These are phyloP conservation scores for Anthostomella pinea DNA, from an alignment of 2,329 filamentous ascomycete genomes.

Conservation along the genomic window DNA sequence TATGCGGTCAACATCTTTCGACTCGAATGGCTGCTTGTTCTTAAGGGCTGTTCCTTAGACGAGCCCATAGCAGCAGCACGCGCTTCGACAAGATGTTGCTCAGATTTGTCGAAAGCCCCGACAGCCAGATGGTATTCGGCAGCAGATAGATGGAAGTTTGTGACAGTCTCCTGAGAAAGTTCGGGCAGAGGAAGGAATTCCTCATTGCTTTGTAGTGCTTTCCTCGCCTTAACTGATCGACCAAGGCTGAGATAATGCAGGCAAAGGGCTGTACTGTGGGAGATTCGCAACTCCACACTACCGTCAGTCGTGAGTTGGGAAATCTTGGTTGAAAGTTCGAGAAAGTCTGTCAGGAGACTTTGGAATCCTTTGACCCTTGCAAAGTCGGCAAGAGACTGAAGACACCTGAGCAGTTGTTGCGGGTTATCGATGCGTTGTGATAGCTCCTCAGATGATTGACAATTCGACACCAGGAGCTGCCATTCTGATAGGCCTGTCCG, in stretches of 20 bases:
- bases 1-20: slow-evolving; percentile 55
- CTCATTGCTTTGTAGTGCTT: slow-evolving; percentile 57
- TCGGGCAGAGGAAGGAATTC: slow-evolving; percentile 42
- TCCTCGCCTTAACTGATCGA: slow-evolving; percentile 47
- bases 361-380: slow-evolving; percentile 50
- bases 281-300: slow-evolving; percentile 39
- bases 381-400: slow-evolving; percentile 51
- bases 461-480: slow-evolving; percentile 40
- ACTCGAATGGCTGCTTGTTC: slow-evolving; percentile 37
- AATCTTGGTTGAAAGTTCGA: slow-evolving; percentile 45
- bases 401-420: slow-evolving; percentile 45
- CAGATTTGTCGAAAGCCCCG: slow-evolving; percentile 62
- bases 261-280: slow-evolving; percentile 47
- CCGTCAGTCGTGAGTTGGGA: slow-evolving; percentile 35
- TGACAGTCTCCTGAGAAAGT: slow-evolving; percentile 40
- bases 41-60: slow-evolving; percentile 22
- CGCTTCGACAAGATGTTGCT: slow-evolving; percentile 39
- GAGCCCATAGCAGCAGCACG: slow-evolving; percentile 35
- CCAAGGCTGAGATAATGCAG: slow-evolving; percentile 54
- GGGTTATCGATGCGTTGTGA: slow-evolving; percentile 48
- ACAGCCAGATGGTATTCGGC: slow-evolving; percentile 72
- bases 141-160: slow-evolving; percentile 64
- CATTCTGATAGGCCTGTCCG: slow-evolving; percentile 41
- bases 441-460: slow-evolving; percentile 40
- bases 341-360: slow-evolving; percentile 42